A percentile compares a stretch with the other conserved stretches of the same genome.
Evolutionary conservation across 2,329 filamentous ascomycete species (phyloP).

Genomic region (Aspergillus proliferans): DNA sequence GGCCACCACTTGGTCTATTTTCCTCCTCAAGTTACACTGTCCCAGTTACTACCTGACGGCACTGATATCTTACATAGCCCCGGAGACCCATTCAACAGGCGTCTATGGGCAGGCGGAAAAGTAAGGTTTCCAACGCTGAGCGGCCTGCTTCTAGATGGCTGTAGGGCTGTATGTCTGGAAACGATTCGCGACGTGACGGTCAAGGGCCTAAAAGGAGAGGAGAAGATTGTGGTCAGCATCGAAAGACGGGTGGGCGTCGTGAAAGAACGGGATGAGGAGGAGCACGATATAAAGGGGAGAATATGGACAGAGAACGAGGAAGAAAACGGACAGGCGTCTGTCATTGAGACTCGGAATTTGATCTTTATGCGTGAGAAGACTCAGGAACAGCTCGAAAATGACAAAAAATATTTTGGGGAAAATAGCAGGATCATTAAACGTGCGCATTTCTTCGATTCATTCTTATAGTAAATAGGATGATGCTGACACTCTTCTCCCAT

Average conservation of each 20-base stretch:
- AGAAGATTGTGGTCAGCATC: slow-evolving; percentile 57
- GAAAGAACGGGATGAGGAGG: slow-evolving; percentile 31
- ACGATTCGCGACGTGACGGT: slow-evolving; percentile 43
- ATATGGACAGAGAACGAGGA: slow-evolving; percentile 41
- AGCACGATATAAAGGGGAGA: slow-evolving; percentile 31
- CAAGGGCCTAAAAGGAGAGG: slow-evolving; percentile 47
- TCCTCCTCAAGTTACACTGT: slow-evolving; percentile 59
- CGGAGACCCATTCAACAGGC: slow-evolving; percentile 62
- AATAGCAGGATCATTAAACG: slow-evolving; percentile 27
- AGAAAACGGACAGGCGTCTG: slow-evolving; percentile 36
- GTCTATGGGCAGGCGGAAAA: slow-evolving; percentile 84
- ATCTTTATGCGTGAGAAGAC: slow-evolving; percentile 56
- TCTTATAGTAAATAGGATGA: slow-evolving; percentile 1
- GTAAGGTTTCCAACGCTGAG: slow-evolving; percentile 47
- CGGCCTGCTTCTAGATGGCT: slow-evolving; percentile 26
- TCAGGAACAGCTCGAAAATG: slow-evolving; percentile 25
- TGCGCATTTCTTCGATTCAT: slow-evolving; percentile 20
- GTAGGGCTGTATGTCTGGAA: slow-evolving; percentile 41
- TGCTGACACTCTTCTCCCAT: slow-evolving; percentile 14
- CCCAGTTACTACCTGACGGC: slow-evolving; percentile 68
- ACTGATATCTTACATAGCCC: slow-evolving; percentile 76
- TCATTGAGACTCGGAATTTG: slow-evolving; percentile 56
- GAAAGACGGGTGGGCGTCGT: slow-evolving; percentile 47
- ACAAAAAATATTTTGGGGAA: slow-evolving; percentile 18
- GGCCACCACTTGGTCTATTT: slow-evolving; percentile 87